Evolutionary conservation across 768 basidiomycete species (phyloP), one percentile per base, ranked within the genome.

Genomic region (Fomitopsis serialis): DNA sequence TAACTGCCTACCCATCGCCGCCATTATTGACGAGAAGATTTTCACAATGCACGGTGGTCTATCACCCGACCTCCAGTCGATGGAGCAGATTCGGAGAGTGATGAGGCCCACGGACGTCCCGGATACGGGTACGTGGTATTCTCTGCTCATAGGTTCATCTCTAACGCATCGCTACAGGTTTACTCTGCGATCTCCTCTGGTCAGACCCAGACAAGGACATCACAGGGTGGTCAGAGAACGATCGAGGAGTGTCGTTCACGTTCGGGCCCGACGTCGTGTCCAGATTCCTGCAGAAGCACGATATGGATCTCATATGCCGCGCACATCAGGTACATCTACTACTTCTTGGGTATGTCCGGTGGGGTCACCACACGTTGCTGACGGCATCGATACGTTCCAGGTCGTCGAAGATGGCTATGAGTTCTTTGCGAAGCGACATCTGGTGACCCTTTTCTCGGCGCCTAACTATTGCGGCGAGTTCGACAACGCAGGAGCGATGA

Each of bases 21-120:
- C 96, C 63, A 98, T 99, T 73, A 98, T 99, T 70, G 96, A 98
- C 74, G 96, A 98, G 74, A 99, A 98, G 78, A 99, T 99, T 69
- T 98, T 99, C 72, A 97, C 94, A 48, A 98, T 98, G 96, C 96
- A 98, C 65, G 96, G 96, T 51, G 96, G 96, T 48, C 78, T 98
- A 61, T 94, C 91, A 70, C 96, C 96, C 43, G 96, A 98, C 72
- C 76, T 99, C 57, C 95, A 98, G 77, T 93, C 91, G 66, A 97
- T 98, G 96, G 96, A 98, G 73, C 96, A 99, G 77, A 98, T 99
- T 80, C 82, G 96, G 69, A 82, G 96, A 68, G 93, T 99, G 49
- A 98, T 98, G 95, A 78, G 96, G 73, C 96, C 96, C 40, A 99
- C 96, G 49, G 96, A 99, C 72, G 96, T 99, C 42, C 96, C 96